Conservation (phyloP, 768 basidiomycete species). For the Leucocoprinus leucothites region DNA sequence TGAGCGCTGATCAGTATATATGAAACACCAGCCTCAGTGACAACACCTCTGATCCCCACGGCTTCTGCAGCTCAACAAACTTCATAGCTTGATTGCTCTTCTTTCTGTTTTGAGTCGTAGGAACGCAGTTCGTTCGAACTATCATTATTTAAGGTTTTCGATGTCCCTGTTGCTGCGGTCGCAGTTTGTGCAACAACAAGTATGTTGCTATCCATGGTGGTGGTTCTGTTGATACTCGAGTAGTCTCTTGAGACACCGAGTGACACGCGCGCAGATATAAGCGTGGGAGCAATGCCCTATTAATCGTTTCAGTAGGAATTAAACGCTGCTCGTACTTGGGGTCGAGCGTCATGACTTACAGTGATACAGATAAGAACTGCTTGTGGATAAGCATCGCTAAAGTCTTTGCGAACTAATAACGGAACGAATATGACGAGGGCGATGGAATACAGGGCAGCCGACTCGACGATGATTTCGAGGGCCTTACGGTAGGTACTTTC, state of each 20-base stretch:
- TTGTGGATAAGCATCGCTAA: constrained; percentile 2
- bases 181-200: neutral
- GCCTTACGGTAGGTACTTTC: constrained; percentile 1
- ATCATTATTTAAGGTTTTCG: neutral
- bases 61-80: neutral
- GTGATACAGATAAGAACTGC: constrained; percentile 1
- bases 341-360: neutral
- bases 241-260: constrained; percentile 7
- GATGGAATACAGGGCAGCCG: constrained; percentile 4
- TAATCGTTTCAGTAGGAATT: neutral
- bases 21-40: too few species aligned
- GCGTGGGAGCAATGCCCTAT: constrained; percentile 9
- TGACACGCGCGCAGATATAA: neutral
- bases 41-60: neutral
- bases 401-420: neutral
- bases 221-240: neutral
- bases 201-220: neutral
- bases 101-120: neutral
- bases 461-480: constrained; percentile 6
- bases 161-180: neutral
- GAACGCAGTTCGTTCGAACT: neutral
- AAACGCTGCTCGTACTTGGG: neutral
- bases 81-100: neutral
- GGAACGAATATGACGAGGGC: constrained; percentile 3
- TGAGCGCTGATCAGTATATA: too few species aligned